These are phyloP conservation scores for Aspergillus glaucus DNA, from an alignment of 2,329 filamentous ascomycete genomes.

Conservation along the genomic window DNA sequence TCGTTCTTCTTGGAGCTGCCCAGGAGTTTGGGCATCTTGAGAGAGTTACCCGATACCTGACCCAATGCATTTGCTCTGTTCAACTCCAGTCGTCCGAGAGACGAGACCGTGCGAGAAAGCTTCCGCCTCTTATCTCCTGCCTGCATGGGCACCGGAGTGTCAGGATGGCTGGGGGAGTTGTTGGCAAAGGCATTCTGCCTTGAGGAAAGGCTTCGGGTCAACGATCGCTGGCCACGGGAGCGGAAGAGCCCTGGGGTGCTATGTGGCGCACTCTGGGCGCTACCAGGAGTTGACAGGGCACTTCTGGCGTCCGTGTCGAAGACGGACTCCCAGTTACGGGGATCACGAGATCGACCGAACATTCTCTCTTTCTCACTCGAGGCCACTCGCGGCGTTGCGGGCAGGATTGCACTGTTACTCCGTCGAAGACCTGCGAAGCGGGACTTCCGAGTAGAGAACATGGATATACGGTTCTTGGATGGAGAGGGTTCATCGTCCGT, in stretches of 20 bases:
- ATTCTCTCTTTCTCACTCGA: constrained; percentile 43
- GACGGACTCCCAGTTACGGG: constrained; percentile 85
- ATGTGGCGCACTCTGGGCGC: constrained; percentile 59
- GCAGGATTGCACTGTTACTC: constrained; percentile 62
- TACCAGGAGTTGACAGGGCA: constrained; percentile 71
- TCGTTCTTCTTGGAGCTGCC: constrained; percentile 22
- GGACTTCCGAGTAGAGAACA: constrained; percentile 43
- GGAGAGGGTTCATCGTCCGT: constrained; percentile 65
- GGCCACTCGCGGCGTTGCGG: constrained; percentile 53
- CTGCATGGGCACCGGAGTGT: constrained; percentile 45
- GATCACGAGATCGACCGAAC: constrained; percentile 75
- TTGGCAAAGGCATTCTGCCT: constrained; percentile 42
- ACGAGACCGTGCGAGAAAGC: constrained; percentile 56
- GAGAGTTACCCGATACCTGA: constrained; percentile 28
- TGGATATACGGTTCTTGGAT: constrained; percentile 47
- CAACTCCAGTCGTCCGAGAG: constrained; percentile 55
- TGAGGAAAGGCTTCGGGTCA: constrained; percentile 49
- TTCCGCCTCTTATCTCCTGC: constrained; percentile 54
- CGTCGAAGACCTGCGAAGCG: constrained; percentile 55
- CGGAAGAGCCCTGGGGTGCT: constrained; percentile 74
- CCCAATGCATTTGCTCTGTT: constrained; percentile 27
- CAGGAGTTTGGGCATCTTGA: constrained; percentile 19
- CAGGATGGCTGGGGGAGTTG: constrained; percentile 34
- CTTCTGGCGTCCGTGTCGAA: constrained; percentile 75
- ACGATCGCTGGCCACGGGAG: constrained; percentile 56